Evolutionary conservation across 2,329 filamentous ascomycete species (phyloP).

Genomic region (Epichloe aotearoae): DNA sequence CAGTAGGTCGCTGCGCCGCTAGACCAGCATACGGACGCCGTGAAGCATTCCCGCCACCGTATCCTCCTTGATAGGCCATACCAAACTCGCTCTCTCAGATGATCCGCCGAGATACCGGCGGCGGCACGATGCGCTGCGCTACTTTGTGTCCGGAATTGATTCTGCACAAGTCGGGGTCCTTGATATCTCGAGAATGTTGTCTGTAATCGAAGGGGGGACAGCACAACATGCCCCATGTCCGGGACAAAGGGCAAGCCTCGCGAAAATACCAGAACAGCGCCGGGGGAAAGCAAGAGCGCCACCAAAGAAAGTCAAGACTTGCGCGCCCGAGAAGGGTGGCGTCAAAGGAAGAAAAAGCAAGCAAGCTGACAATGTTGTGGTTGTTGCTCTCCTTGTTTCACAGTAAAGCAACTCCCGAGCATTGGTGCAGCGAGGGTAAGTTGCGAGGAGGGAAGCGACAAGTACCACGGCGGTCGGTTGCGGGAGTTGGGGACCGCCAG

Average conservation of each 20-base stretch:
- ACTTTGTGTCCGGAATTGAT: background rate
- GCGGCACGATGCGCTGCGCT: background rate
- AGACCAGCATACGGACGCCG: slow-evolving; percentile 36
- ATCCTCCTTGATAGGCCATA: slow-evolving; percentile 41
- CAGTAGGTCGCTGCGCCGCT: slow-evolving; percentile 26
- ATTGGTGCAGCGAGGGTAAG: background rate
- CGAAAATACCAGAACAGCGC: background rate
- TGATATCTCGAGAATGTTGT: background rate
- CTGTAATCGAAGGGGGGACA: background rate
- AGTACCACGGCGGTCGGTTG: background rate
- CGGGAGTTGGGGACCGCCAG: background rate
- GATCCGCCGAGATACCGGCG: background rate
- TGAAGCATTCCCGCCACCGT: slow-evolving; percentile 20
- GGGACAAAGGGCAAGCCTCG: background rate
- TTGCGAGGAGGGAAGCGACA: background rate
- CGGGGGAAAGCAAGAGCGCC: background rate
- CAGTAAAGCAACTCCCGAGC: background rate
- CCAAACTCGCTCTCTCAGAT: background rate
- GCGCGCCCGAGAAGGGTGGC: background rate
- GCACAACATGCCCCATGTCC: background rate
- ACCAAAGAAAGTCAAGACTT: background rate
- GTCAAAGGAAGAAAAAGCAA: background rate
- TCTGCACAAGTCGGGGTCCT: background rate
- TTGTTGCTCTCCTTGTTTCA: background rate
- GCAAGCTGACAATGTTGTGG: background rate